These are phyloP conservation scores for Starmerella apicola DNA, from an alignment of 805 yeast species.

Conservation along the genomic window DNA sequence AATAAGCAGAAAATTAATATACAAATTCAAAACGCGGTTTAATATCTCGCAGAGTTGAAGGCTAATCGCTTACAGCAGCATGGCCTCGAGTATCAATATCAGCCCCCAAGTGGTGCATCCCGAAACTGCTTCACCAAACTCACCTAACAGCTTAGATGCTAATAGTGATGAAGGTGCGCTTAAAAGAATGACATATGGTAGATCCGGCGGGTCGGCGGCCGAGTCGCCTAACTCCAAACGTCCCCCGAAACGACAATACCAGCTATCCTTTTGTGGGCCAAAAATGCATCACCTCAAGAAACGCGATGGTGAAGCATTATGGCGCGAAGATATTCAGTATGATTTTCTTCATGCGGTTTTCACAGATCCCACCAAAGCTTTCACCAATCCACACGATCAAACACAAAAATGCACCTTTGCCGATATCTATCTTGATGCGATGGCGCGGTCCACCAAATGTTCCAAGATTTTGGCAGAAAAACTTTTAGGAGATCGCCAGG, in stretches of 20 bases:
- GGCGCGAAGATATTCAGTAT: slow-evolving; percentile 79
- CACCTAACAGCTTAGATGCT: too few species aligned
- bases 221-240: slow-evolving; percentile 11
- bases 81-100: too few species aligned
- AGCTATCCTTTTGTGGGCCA: slow-evolving; percentile 23
- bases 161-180: too few species aligned
- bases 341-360: slow-evolving; percentile 59
- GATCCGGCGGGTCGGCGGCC: too few species aligned
- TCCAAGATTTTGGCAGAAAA: slow-evolving; percentile 75
- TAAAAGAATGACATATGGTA: too few species aligned
- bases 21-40: too few species aligned
- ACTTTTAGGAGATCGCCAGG: slow-evolving; percentile 49
- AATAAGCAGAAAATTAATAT: too few species aligned
- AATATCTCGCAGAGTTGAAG: too few species aligned
- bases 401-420: slow-evolving; percentile 47
- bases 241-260: slow-evolving; percentile 19
- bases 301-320: slow-evolving; percentile 82
- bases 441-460: slow-evolving; percentile 72
- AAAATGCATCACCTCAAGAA: slow-evolving; percentile 49
- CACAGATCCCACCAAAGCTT: slow-evolving; percentile 49
- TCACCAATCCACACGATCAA: slow-evolving; percentile 30
- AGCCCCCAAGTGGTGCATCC: too few species aligned
- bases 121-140: too few species aligned
- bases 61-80: too few species aligned
- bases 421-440: slow-evolving; percentile 67